A percentile compares a stretch with the other conserved stretches of the same genome.
phyloP scores from a whole-genome alignment of 1,284 basidiomycete species.

The Sphagnurus paluster region DNA sequence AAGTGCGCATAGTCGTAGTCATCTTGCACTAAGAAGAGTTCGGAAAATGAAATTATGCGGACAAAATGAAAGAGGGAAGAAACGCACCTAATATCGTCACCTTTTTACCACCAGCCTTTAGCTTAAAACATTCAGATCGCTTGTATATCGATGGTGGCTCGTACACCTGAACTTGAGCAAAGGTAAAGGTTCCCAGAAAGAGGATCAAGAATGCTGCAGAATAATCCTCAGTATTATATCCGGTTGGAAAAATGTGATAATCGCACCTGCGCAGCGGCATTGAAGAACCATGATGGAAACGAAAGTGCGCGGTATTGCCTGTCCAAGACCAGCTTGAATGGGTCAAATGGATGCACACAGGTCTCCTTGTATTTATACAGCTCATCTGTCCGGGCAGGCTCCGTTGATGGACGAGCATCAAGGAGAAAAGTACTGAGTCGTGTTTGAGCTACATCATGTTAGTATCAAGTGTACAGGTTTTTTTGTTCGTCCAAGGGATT shows the following conservation, averaged over 20 bases:
- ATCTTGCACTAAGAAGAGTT: slow-evolving; percentile 8
- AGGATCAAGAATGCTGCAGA: slow-evolving; percentile 14
- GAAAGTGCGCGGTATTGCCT: neutral
- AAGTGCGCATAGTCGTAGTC: slow-evolving; percentile 20
- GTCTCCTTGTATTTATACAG: slow-evolving; percentile 4
- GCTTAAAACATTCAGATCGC: slow-evolving; percentile 11
- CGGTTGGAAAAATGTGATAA: no score
- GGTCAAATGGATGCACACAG: neutral
- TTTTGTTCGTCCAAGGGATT: no score
- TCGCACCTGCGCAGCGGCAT: slow-evolving; percentile 19
- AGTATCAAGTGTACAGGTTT: no score
- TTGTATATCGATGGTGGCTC: slow-evolving; percentile 14
- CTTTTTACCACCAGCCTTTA: slow-evolving; percentile 14
- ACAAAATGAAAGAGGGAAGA: neutral
- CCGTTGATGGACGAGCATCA: slow-evolving; percentile 9
- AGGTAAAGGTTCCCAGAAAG: slow-evolving; percentile 6
- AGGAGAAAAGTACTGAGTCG: neutral
- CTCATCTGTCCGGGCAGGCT: slow-evolving; percentile 1
- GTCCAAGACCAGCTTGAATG: slow-evolving; percentile 21
- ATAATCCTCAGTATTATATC: neutral
- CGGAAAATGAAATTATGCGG: neutral
- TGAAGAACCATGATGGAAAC: slow-evolving; percentile 12
- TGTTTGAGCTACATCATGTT: slow-evolving; percentile 15
- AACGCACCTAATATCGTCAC: slow-evolving; percentile 15
- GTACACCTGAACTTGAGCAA: slow-evolving; percentile 15